These are phyloP conservation scores for Metarhizium anisopliae DNA, from an alignment of 2,329 filamentous ascomycete species.

Conservation along the genomic window DNA sequence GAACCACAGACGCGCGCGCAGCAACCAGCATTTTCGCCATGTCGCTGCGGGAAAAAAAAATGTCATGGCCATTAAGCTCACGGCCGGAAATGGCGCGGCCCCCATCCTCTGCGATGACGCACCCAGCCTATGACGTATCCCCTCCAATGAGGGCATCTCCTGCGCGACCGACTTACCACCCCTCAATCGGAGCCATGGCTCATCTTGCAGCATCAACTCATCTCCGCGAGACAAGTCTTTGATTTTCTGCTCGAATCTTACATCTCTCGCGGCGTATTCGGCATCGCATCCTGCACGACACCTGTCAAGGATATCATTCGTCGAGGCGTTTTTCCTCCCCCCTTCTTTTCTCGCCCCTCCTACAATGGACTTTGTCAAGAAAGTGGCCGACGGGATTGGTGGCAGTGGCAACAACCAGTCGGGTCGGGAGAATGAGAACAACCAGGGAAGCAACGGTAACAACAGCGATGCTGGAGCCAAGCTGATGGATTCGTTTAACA, in stretches of 20 bases:
- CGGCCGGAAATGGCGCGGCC: too few species aligned
- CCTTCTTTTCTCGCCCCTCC: not conserved
- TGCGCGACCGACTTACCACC: too few species aligned
- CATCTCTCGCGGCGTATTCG: not conserved
- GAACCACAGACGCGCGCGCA: too few species aligned
- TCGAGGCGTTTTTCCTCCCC: too few species aligned
- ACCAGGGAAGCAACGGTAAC: not conserved
- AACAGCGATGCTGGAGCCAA: slow-evolving; percentile 34
- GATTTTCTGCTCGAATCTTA: not conserved
- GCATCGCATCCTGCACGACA: not conserved
- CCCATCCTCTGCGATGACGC: too few species aligned
- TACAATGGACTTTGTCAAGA: slow-evolving; percentile 49
- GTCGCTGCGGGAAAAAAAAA: too few species aligned
- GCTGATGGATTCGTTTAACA: slow-evolving; percentile 62
- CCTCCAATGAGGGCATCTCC: too few species aligned
- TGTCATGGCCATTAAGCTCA: too few species aligned
- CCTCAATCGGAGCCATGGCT: too few species aligned
- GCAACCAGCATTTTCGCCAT: too few species aligned
- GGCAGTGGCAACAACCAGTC: slow-evolving; percentile 19
- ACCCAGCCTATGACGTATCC: too few species aligned
- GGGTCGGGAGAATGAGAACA: slow-evolving; percentile 16
- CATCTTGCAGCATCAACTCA: too few species aligned
- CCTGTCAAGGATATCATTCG: not conserved
- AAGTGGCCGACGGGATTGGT: slow-evolving; percentile 30
- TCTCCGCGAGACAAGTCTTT: not conserved